Evolutionary conservation across 1,284 basidiomycete species (phyloP).

Genomic region (Pseudozyma tsukubaensis): DNA sequence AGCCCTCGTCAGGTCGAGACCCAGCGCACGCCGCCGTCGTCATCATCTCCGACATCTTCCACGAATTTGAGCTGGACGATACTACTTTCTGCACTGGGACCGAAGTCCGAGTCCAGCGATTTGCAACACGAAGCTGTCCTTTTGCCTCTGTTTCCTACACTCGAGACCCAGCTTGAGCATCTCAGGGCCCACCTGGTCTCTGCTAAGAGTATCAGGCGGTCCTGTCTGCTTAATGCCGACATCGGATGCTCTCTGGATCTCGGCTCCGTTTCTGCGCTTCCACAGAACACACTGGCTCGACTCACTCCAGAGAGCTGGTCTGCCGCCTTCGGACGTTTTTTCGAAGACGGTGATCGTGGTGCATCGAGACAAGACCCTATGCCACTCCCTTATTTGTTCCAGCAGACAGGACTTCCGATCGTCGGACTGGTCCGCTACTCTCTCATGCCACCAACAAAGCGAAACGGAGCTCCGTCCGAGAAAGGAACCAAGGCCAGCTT

Average conservation of each 20-base stretch:
- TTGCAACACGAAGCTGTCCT: not conserved
- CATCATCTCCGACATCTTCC: not conserved
- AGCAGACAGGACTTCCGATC: conserved; percentile 33
- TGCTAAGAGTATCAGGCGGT: too few relatives aligned
- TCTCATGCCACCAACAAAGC: not conserved
- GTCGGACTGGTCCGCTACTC: conserved; percentile 16
- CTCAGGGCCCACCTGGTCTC: conserved; percentile 1
- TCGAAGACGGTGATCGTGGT: not conserved
- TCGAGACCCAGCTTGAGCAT: conserved; percentile 12
- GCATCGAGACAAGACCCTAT: too few relatives aligned
- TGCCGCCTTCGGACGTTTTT: conserved; percentile 6
- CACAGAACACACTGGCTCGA: conserved; percentile 2
- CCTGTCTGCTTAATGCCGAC: too few relatives aligned
- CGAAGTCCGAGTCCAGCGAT: not conserved
- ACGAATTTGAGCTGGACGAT: conserved; percentile 17
- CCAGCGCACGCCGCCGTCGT: too few relatives aligned
- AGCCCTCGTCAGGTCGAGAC: too few relatives aligned
- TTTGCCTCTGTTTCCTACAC: conserved; percentile 9
- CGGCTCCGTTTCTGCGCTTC: conserved; percentile 16
- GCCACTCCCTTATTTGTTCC: conserved; percentile 10
- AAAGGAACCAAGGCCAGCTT: too few relatives aligned
- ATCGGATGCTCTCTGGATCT: conserved; percentile 23
- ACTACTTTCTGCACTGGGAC: conserved; percentile 12
- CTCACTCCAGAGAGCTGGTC: conserved; percentile 27
- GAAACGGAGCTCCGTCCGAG: too few relatives aligned